A percentile compares a stretch with the other conserved stretches of the same genome.
Conservation (phyloP, 176 grass and related monocot species). For the Carex myosuroides region DNA sequence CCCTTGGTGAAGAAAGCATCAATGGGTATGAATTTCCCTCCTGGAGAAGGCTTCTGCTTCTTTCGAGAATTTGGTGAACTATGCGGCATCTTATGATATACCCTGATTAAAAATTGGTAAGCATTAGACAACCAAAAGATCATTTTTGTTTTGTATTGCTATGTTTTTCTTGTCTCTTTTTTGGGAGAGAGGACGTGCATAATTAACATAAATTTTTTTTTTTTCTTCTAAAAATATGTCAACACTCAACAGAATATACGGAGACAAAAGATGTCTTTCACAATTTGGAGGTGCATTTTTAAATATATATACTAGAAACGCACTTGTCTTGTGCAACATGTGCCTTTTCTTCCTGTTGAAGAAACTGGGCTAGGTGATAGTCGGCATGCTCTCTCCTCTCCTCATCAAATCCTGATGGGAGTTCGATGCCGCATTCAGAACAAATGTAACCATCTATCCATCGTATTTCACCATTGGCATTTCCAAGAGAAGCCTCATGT, state of each 20-base stretch:
- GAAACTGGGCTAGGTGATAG: constrained; percentile 65
- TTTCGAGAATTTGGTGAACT: constrained; percentile 38
- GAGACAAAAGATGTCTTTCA: background rate
- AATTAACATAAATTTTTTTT: background rate
- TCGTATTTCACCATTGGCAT: constrained; percentile 14
- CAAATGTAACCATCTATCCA: constrained; percentile 83
- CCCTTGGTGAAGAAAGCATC: constrained; percentile 62
- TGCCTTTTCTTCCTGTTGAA: constrained; percentile 59
- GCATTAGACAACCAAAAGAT: background rate
- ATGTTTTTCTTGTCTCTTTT: background rate
- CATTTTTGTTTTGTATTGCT: background rate
- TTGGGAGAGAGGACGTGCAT: background rate
- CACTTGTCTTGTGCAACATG: background rate
- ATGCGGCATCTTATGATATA: constrained; percentile 17
- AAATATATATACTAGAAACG: background rate
- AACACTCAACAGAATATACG: background rate
- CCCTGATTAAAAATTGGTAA: constrained; percentile 21
- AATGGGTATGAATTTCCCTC: constrained; percentile 69
- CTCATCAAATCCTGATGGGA: constrained; percentile 61
- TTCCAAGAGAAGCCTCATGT: background rate
- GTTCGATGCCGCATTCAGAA: constrained; percentile 68
- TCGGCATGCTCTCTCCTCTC: constrained; percentile 87
- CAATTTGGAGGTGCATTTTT: background rate
- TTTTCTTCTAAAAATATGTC: background rate
- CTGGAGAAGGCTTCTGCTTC: constrained; percentile 46